phyloP scores from a whole-genome alignment of 2,329 filamentous ascomycete species.

The Colletotrichum lini region DNA sequence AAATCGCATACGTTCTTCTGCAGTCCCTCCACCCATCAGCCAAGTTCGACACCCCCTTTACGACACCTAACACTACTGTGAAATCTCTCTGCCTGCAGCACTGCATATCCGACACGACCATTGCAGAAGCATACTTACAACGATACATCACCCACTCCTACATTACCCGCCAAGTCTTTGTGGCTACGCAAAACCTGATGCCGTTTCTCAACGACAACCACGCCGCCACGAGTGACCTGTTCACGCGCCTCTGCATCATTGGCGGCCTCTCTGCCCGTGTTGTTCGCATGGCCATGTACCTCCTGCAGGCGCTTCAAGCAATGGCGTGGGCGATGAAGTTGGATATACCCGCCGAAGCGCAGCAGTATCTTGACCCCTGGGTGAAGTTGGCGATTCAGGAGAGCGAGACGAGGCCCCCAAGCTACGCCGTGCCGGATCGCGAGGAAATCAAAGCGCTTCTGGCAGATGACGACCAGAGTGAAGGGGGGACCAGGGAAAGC shows the following conservation, averaged over 20 bases:
- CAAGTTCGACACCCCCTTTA: slow-evolving; percentile 31
- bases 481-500: slow-evolving; percentile 13
- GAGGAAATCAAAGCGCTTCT: slow-evolving; percentile 35
- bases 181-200: slow-evolving; percentile 36
- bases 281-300: slow-evolving; percentile 38
- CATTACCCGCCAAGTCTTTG: slow-evolving; percentile 34
- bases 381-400: slow-evolving; percentile 34
- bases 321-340: slow-evolving; percentile 41
- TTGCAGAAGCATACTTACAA: slow-evolving; percentile 30
- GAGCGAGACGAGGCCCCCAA: slow-evolving; percentile 34
- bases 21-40: slow-evolving; percentile 27
- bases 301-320: slow-evolving; percentile 33
- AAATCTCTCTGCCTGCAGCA: slow-evolving; percentile 34
- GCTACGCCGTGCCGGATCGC: slow-evolving; percentile 29
- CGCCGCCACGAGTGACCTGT: slow-evolving; percentile 26
- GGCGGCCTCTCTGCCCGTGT: slow-evolving; percentile 37
- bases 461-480: slow-evolving; percentile 14
- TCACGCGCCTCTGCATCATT: slow-evolving; percentile 38
- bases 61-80: slow-evolving; percentile 16
- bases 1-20: slow-evolving; percentile 32
- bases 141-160: slow-evolving; percentile 25
- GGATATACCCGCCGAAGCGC: slow-evolving; percentile 25
- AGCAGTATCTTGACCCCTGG: slow-evolving; percentile 34
- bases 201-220: slow-evolving; percentile 34
- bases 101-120: slow-evolving; percentile 36